Evolutionary conservation across 495 filamentous ascomycete genomes (phyloP), one percentile per base, ranked within the genome.

Genomic region (Neurospora sp.): DNA sequence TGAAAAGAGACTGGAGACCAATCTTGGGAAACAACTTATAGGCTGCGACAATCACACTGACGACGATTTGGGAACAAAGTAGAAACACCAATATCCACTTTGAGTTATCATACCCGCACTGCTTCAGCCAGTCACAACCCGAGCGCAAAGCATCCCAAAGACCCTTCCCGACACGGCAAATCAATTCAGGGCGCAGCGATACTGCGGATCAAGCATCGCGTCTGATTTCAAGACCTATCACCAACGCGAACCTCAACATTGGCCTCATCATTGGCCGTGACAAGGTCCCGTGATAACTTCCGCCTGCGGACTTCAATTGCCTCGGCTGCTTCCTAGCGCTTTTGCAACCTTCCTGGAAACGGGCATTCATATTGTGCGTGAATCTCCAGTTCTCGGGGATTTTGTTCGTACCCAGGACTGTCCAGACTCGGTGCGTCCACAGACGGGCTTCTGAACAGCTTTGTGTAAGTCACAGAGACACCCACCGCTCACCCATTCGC

Each of bases 261-360:
- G 78, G 73, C 69, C 42, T 80, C 78, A 78, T 73, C 77, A 86
- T 86, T 85, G 84, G 84, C 77, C 78, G 71, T 78, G 70, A 71
- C 72, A 71, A 75, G 73, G 81, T 86, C 84, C 85, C 84, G 84
- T 86, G 84, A 86, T 84, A 82, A 74, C 77, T 73, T 48, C 75
- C 73, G 72, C 75, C 84, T 86, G 84, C 84, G 83, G 84, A 84
- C 74, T 72, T 78, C 80, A 77, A 82, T 83, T 83, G 76, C 78
- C 78, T 77, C 76, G 73, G 73, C 77, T 79, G 73, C 74, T 76
- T 76, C 71, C 70, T 71, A 75, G 72, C 78, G 78, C 70, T 82
- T 82, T 83, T 84, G 84, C 80, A 81, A 73, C 75, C 70, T 37
- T 35, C 53, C 53, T 16, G 53, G 53, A 14, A 8, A 65, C 53